Conservation (phyloP, 2,329 filamentous ascomycete genomes). For the Fusarium temperatum region DNA sequence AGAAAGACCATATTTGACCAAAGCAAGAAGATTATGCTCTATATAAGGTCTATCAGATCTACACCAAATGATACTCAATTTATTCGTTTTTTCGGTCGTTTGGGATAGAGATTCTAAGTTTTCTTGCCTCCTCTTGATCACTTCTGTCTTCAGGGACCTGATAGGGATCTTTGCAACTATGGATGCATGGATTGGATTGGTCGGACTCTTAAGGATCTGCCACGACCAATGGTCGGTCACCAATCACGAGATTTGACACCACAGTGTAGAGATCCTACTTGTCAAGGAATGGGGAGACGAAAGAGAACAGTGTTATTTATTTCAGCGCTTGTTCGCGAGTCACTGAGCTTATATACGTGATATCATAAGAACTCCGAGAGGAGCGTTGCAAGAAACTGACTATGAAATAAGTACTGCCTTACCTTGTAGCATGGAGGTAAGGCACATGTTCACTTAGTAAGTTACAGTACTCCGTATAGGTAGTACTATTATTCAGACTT, state of each 20-base stretch:
- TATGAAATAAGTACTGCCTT: neutral
- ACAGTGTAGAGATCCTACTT: neutral
- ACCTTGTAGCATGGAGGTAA: neutral
- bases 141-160: neutral
- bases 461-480: neutral
- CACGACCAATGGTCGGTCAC: neutral
- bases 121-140: neutral
- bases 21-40: neutral
- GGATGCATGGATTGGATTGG: neutral
- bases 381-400: neutral
- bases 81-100: neutral
- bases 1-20: neutral
- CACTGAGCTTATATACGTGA: neutral
- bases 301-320: neutral
- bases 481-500: neutral
- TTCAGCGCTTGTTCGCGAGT: neutral
- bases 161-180: neutral
- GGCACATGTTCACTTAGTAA: neutral
- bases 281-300: neutral
- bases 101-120: neutral
- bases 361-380: neutral
- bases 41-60: neutral
- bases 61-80: neutral
- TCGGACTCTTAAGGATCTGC: constrained; percentile 8
- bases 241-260: neutral